Conservation (phyloP, 148 eudicot species). For the Amaranthus hypochondriacus region DNA sequence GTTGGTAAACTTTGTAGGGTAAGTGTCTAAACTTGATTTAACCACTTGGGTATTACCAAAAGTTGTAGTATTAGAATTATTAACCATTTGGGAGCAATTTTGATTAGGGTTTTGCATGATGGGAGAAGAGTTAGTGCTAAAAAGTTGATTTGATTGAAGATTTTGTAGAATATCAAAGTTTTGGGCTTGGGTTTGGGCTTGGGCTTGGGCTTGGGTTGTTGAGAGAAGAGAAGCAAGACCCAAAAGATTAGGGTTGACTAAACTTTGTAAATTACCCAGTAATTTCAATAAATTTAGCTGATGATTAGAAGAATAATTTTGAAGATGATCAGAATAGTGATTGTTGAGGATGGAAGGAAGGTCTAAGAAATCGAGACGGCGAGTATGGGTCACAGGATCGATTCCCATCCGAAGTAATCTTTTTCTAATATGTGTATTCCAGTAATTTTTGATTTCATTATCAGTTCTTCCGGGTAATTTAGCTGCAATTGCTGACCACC, state of each 20-base stretch:
- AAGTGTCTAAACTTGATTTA: conserved; percentile 28
- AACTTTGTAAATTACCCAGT: conserved; percentile 39
- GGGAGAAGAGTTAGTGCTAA: neutral
- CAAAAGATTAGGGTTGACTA: conserved; percentile 60
- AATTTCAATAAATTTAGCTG: conserved; percentile 53
- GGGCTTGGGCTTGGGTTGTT: conserved; percentile 36
- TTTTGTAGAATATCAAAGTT: conserved; percentile 25
- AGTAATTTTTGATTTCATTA: conserved; percentile 87
- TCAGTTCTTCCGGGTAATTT: conserved; percentile 92
- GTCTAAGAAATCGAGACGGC: conserved; percentile 67
- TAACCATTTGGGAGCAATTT: neutral
- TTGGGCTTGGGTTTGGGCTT: conserved; percentile 27
- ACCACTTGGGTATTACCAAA: conserved; percentile 23
- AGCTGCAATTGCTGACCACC: conserved; percentile 98
- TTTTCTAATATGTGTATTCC: conserved; percentile 92
- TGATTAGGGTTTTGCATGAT: conserved; percentile 6
- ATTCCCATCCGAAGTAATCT: conserved; percentile 81
- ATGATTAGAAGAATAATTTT: conserved; percentile 24
- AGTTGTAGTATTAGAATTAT: conserved; percentile 23
- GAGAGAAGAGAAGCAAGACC: conserved; percentile 54
- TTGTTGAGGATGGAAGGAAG: conserved; percentile 45
- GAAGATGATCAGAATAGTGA: conserved; percentile 22
- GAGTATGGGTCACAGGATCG: conserved; percentile 89
- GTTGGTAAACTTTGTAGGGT: conserved; percentile 16
- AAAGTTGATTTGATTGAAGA: conserved; percentile 15